phyloP scores from a whole-genome alignment of 2,329 filamentous ascomycete genomes.

The Coniochaeta hoffmannii region DNA sequence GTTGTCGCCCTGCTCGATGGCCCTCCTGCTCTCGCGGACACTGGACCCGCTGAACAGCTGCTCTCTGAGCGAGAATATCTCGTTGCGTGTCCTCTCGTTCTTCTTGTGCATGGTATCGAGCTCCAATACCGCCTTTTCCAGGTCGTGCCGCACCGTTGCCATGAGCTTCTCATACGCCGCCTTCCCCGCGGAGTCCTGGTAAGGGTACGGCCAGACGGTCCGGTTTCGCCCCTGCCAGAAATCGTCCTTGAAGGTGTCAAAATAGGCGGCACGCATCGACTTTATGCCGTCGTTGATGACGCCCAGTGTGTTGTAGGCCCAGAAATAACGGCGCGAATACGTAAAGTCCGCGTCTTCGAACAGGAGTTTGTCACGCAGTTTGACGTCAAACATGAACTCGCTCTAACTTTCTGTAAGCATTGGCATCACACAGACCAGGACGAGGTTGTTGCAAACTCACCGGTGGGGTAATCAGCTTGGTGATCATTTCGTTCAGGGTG shows the following conservation, averaged over 20 bases:
- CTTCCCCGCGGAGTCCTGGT: constrained; percentile 35
- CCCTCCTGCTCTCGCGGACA: constrained; percentile 52
- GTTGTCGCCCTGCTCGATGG: constrained; percentile 57
- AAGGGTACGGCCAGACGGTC: constrained; percentile 41
- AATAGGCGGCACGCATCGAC: constrained; percentile 48
- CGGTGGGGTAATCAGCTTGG: constrained; percentile 51
- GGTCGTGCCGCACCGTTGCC: constrained; percentile 34
- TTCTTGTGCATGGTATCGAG: constrained; percentile 37
- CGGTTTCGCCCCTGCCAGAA: constrained; percentile 51
- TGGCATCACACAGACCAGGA: background rate
- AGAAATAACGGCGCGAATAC: constrained; percentile 55
- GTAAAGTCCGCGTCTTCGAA: constrained; percentile 56
- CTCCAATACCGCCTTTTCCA: constrained; percentile 43
- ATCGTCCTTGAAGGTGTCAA: constrained; percentile 48
- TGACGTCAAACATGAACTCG: constrained; percentile 51
- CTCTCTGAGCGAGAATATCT: constrained; percentile 50
- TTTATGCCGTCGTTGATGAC: constrained; percentile 53
- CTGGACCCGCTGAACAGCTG: constrained; percentile 57
- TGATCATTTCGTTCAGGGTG: constrained; percentile 48
- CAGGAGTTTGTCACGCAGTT: constrained; percentile 47
- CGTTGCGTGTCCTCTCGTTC: constrained; percentile 45
- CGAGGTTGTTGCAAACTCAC: constrained; percentile 17
- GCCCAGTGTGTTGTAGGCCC: constrained; percentile 53
- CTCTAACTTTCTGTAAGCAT: constrained; percentile 18
- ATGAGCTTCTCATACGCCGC: constrained; percentile 41